These are phyloP conservation scores for Aspergillus sergii DNA, from an alignment of 2,329 filamentous ascomycete genomes.

Conservation along the genomic window DNA sequence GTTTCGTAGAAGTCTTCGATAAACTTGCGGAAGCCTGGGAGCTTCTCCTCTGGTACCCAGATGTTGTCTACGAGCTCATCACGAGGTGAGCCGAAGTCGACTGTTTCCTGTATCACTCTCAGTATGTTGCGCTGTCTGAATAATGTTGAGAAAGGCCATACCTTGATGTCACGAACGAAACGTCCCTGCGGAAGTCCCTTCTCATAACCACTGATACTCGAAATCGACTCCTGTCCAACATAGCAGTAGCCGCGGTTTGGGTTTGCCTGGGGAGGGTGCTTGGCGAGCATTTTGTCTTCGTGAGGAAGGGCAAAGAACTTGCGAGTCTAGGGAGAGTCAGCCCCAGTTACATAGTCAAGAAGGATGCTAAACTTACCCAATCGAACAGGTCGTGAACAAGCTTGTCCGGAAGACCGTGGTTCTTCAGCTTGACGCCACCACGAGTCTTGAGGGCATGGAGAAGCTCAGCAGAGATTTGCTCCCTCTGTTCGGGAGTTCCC, in stretches of 20 bases:
- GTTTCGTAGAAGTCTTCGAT: neutral
- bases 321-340: neutral
- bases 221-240: neutral
- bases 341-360: accelerated
- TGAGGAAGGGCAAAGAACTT: neutral
- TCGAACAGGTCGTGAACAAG: neutral
- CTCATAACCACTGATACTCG: neutral
- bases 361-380: neutral
- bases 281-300: neutral
- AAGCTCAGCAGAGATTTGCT: neutral
- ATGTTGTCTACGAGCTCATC: neutral
- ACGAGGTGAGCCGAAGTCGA: neutral
- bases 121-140: neutral
- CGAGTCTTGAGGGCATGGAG: neutral
- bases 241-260: neutral
- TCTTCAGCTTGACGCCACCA: neutral
- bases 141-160: accelerated
- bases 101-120: neutral
- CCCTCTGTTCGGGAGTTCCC: neutral
- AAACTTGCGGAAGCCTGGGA: neutral
- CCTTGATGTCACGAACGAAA: neutral
- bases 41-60: neutral
- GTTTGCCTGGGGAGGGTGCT: neutral
- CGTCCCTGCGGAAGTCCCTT: neutral
- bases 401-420: neutral